Percentiles rank a stretch among this genome's conserved stretches.
These are phyloP conservation scores for Calonectria pseudoturangicola DNA, from an alignment of 2,329 filamentous ascomycete genomes.

Conservation along the genomic window DNA sequence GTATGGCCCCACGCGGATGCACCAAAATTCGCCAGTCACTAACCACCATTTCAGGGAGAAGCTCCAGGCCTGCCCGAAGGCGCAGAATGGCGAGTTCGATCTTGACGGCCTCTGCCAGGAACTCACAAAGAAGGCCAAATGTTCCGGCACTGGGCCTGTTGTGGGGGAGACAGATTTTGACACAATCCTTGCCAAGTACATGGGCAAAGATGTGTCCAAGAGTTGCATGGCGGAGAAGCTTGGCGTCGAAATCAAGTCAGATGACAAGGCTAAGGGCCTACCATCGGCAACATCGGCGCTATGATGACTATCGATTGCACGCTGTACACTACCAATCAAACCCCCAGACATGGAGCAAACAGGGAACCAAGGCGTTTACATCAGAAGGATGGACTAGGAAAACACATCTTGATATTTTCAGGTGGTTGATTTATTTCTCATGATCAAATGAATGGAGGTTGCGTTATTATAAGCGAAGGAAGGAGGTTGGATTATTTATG, in stretches of 20 bases:
- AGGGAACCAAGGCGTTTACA: constrained; percentile 54
- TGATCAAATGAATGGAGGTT: constrained; percentile 30
- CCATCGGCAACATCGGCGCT: constrained; percentile 44
- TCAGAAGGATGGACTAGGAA: constrained; percentile 53
- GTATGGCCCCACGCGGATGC: constrained; percentile 72
- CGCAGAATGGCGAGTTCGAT: constrained; percentile 93
- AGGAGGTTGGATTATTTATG: constrained; percentile 28
- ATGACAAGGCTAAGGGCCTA: constrained; percentile 47
- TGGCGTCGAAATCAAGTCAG: constrained; percentile 71
- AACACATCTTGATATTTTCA: constrained; percentile 43
- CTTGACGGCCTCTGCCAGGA: constrained; percentile 95
- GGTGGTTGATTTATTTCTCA: constrained; percentile 26
- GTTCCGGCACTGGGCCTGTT: constrained; percentile 91
- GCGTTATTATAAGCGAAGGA: constrained; percentile 26
- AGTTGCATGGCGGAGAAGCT: constrained; percentile 68
- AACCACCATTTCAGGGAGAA: constrained; percentile 83
- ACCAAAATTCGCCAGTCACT: constrained; percentile 47
- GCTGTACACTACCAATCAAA: constrained; percentile 53
- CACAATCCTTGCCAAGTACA: constrained; percentile 80
- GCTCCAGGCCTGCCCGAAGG: constrained; percentile 89
- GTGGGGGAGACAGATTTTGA: constrained; percentile 94
- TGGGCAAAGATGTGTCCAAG: constrained; percentile 65
- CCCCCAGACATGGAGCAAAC: constrained; percentile 49
- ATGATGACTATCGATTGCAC: constrained; percentile 35
- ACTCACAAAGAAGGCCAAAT: constrained; percentile 95